These are phyloP conservation scores for Leucogyrophana mollusca DNA, from an alignment of 768 basidiomycete genomes.

Conservation along the genomic window DNA sequence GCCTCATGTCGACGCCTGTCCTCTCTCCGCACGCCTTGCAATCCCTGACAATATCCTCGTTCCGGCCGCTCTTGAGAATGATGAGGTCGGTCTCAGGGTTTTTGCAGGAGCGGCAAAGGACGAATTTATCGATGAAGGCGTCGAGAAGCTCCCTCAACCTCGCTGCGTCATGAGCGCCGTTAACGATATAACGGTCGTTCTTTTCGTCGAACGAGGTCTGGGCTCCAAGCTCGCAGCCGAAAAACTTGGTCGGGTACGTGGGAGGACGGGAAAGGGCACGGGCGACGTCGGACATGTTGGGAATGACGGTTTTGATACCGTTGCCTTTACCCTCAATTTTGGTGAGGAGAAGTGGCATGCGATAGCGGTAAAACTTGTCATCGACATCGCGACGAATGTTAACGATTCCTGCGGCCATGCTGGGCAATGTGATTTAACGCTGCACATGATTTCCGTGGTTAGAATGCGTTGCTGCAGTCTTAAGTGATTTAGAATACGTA, in stretches of 20 bases:
- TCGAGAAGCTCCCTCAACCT: slow-evolving; percentile 96
- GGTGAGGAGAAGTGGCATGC: slow-evolving; percentile 92
- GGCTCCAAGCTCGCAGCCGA: slow-evolving; percentile 97
- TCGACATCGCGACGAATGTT: slow-evolving; percentile 96
- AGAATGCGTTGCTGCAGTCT: neutral
- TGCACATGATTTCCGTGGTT: slow-evolving; percentile 18
- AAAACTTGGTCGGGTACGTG: slow-evolving; percentile 97
- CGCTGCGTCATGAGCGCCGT: slow-evolving; percentile 90
- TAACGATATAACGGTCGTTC: slow-evolving; percentile 97
- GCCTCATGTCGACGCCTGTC: slow-evolving; percentile 91
- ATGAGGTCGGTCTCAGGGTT: slow-evolving; percentile 98
- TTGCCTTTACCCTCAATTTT: slow-evolving; percentile 99
- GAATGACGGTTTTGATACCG: slow-evolving; percentile 98
- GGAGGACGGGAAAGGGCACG: slow-evolving; percentile 94
- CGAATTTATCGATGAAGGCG: slow-evolving; percentile 97
- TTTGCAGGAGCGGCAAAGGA: slow-evolving; percentile 96
- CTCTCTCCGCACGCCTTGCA: slow-evolving; percentile 98
- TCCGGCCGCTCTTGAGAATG: slow-evolving; percentile 78
- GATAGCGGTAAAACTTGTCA: slow-evolving; percentile 96
- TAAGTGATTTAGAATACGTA: slow-evolving; percentile 26
- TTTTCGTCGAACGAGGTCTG: slow-evolving; percentile 96
- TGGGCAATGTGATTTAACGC: slow-evolving; percentile 67
- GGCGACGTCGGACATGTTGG: slow-evolving; percentile 98
- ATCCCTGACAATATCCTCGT: slow-evolving; percentile 88
- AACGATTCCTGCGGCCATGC: slow-evolving; percentile 83